A percentile compares a stretch with the other conserved stretches of the same genome.
Conservation (phyloP, 495 filamentous ascomycete genomes). For the Penicillium ochrochloron region DNA sequence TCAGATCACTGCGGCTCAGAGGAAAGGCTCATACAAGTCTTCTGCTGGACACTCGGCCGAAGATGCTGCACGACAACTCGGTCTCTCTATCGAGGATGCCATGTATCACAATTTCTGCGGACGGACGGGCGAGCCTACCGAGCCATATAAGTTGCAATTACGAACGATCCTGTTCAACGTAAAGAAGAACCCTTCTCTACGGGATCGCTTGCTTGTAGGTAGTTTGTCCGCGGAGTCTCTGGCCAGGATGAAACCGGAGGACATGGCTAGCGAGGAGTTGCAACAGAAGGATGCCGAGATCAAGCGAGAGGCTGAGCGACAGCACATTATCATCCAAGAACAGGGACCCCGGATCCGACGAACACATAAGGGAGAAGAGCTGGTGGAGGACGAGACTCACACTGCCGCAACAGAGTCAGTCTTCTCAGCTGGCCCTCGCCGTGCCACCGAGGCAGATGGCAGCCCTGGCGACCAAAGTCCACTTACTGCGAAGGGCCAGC, state of each 20-base stretch:
- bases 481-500: constrained; percentile 34
- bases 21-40: constrained; percentile 55
- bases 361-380: constrained; percentile 94
- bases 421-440: constrained; percentile 51
- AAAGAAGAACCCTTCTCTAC: constrained; percentile 81
- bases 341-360: constrained; percentile 82
- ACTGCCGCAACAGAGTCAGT: constrained; percentile 52
- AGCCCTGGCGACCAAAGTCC: constrained; percentile 43
- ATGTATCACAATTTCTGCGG: constrained; percentile 61
- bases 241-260: constrained; percentile 80
- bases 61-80: constrained; percentile 58
- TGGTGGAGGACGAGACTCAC: constrained; percentile 71
- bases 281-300: constrained; percentile 77
- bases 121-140: constrained; percentile 52
- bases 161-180: constrained; percentile 77
- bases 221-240: constrained; percentile 72
- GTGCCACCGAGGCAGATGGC: constrained; percentile 44
- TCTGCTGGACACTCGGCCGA: constrained; percentile 56
- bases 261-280: constrained; percentile 89
- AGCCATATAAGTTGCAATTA: constrained; percentile 60
- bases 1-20: constrained; percentile 54
- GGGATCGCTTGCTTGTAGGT: constrained; percentile 72
- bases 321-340: constrained; percentile 82
- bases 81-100: constrained; percentile 75
- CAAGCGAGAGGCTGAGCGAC: constrained; percentile 81